phyloP scores from a whole-genome alignment of 768 basidiomycete genomes.

The Hirschioporus abietinus region DNA sequence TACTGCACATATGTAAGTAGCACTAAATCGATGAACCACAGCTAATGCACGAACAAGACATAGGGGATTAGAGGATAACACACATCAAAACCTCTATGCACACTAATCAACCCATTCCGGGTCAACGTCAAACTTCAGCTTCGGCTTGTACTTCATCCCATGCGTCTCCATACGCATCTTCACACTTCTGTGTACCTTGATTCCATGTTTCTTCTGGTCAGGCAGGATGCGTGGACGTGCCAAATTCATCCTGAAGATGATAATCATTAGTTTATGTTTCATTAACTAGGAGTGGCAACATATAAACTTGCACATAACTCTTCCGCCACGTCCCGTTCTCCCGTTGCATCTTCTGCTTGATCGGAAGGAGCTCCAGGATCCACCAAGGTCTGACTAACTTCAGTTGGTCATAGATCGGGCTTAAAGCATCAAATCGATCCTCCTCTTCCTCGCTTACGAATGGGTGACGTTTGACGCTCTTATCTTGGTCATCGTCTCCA shows the following conservation, averaged over 20 bases:
- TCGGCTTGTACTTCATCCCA: slow-evolving; percentile 23
- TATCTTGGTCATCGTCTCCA: slow-evolving; percentile 7
- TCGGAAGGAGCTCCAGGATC: slow-evolving; percentile 49
- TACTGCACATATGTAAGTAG: too few relatives aligned
- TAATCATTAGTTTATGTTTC: neutral
- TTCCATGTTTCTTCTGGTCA: slow-evolving; percentile 25
- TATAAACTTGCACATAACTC: slow-evolving; percentile 5
- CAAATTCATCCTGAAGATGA: slow-evolving; percentile 10
- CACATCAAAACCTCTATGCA: neutral
- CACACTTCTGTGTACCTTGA: slow-evolving; percentile 44
- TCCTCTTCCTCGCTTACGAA: slow-evolving; percentile 51
- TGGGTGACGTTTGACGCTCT: slow-evolving; percentile 16
- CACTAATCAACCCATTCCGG: slow-evolving; percentile 21
- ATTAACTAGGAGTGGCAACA: neutral
- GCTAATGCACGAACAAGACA: neutral
- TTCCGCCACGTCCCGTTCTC: slow-evolving; percentile 8
- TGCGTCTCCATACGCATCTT: slow-evolving; percentile 23
- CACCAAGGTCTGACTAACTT: slow-evolving; percentile 49
- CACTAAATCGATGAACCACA: neutral
- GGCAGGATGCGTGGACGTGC: slow-evolving; percentile 9
- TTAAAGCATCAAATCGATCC: slow-evolving; percentile 54
- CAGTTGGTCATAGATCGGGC: slow-evolving; percentile 53
- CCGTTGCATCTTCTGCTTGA: slow-evolving; percentile 12
- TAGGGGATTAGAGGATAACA: neutral
- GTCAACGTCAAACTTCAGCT: slow-evolving; percentile 20